phyloP scores from a whole-genome alignment of 2,329 filamentous ascomycete genomes.

The Penicillium decumbens region DNA sequence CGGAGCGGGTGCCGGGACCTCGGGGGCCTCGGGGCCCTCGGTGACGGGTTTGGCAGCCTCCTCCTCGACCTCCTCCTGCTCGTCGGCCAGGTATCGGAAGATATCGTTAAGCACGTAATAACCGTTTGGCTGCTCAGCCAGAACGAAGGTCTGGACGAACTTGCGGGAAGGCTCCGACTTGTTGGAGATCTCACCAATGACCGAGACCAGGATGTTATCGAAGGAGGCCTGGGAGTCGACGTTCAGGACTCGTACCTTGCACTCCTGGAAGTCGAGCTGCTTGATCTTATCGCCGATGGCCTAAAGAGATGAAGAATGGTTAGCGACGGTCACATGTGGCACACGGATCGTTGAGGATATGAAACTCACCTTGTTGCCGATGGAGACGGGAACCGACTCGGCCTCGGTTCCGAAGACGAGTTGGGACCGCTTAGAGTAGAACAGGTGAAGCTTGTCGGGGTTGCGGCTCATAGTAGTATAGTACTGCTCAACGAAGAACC shows the following conservation, averaged over 20 bases:
- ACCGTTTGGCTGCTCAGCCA: constrained; percentile 90
- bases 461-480: constrained; percentile 95
- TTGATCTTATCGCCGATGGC: constrained; percentile 93
- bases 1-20: constrained; percentile 25
- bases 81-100: constrained; percentile 86
- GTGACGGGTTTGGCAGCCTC: constrained; percentile 37
- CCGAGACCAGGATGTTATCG: constrained; percentile 93
- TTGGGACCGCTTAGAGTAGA: constrained; percentile 94
- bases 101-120: constrained; percentile 99
- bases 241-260: constrained; percentile 96
- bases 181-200: constrained; percentile 97
- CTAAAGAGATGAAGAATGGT: constrained; percentile 42
- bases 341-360: neutral
- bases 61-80: constrained; percentile 56
- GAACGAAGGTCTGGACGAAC: constrained; percentile 95
- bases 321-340: neutral
- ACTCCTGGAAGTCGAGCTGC: constrained; percentile 88
- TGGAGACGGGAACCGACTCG: constrained; percentile 77
- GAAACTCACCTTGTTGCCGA: constrained; percentile 74
- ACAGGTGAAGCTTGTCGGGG: constrained; percentile 89
- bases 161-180: constrained; percentile 86
- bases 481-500: constrained; percentile 99
- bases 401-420: constrained; percentile 90
- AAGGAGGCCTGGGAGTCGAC: constrained; percentile 93
- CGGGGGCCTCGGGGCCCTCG: constrained; percentile 44